A percentile compares a stretch with the other conserved stretches of the same genome.
These are phyloP conservation scores for Hemileia vastatrix DNA, from an alignment of 1,284 basidiomycete species.

Conservation along the genomic window DNA sequence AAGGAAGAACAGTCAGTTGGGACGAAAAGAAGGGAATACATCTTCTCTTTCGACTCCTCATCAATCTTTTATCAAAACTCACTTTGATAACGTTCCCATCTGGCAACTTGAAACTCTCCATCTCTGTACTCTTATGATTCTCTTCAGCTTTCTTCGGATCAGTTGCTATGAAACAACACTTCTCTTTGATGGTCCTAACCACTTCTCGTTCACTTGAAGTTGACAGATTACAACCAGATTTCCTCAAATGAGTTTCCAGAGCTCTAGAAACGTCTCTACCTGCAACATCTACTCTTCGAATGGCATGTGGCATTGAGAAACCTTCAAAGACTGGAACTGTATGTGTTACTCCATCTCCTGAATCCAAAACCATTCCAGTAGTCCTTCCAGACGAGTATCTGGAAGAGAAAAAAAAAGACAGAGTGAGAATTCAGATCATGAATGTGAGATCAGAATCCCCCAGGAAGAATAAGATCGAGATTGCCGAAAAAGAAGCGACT, in stretches of 20 bases:
- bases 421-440: neutral
- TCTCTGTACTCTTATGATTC: constrained; percentile 27
- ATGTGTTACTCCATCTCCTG: constrained; percentile 97
- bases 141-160: constrained; percentile 35
- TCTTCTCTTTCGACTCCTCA: neutral
- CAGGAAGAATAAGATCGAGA: neutral
- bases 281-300: constrained; percentile 88
- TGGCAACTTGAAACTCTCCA: constrained; percentile 39
- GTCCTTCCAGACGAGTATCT: constrained; percentile 99
- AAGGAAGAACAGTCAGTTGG: neutral
- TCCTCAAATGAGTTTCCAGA: constrained; percentile 35
- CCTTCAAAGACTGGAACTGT: constrained; percentile 99
- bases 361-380: constrained; percentile 96
- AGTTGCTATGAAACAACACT: constrained; percentile 38
- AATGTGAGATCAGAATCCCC: neutral
- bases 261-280: constrained; percentile 57
- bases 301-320: constrained; percentile 97
- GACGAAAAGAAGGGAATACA: neutral
- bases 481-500: neutral
- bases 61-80: too few species aligned
- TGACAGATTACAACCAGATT: constrained; percentile 40
- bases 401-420: constrained; percentile 8
- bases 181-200: constrained; percentile 41
- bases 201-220: constrained; percentile 42
- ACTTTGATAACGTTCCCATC: constrained; percentile 39